A percentile compares a stretch with the other conserved stretches of the same genome.
Conservation (phyloP, 495 filamentous ascomycete genomes). For the Aspergillus ostianus region DNA sequence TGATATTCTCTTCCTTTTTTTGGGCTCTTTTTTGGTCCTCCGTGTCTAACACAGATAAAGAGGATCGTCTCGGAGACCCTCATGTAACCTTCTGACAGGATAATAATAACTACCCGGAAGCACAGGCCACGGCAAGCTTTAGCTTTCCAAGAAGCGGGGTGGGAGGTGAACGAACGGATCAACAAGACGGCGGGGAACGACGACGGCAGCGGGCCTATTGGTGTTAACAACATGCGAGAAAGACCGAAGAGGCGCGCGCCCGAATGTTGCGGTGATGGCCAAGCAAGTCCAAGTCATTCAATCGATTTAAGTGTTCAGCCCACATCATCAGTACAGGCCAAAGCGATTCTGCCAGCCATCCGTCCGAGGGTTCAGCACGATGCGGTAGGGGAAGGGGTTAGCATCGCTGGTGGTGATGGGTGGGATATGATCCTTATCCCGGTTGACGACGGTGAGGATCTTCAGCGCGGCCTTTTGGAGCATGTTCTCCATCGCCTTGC, state of each 20-base stretch:
- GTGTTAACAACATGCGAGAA: no score
- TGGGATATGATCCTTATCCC: conserved; percentile 93
- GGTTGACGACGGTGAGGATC: conserved; percentile 79
- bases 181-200: not conserved
- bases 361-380: conserved; percentile 75
- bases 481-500: conserved; percentile 81
- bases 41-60: not conserved
- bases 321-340: conserved; percentile 61
- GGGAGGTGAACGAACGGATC: not conserved
- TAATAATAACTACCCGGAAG: not conserved
- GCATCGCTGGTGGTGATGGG: conserved; percentile 90
- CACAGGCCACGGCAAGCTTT: not conserved
- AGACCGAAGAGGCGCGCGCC: no score
- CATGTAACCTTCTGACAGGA: not conserved
- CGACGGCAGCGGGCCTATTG: no score
- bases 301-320: not conserved
- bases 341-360: conserved; percentile 80
- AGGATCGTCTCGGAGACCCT: not conserved
- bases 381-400: conserved; percentile 94
- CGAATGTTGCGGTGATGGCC: not conserved
- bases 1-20: not conserved
- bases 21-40: not conserved
- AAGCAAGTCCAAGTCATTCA: not conserved
- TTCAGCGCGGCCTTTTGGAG: conserved; percentile 84
- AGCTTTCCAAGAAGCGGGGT: not conserved